phyloP scores from a whole-genome alignment of 345 rosid species.

The Rubroshorea leprosula region DNA sequence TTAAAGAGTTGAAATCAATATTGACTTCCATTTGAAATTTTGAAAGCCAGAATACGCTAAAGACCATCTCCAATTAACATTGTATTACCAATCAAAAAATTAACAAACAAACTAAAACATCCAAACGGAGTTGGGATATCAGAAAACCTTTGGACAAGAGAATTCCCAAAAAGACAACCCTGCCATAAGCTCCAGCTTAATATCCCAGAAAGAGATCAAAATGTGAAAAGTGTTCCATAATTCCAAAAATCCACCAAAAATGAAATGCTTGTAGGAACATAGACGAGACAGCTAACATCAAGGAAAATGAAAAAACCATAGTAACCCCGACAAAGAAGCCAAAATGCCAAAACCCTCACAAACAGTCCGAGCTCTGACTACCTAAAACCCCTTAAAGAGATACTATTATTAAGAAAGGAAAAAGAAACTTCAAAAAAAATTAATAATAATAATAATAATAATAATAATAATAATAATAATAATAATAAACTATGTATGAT shows the following conservation, averaged over 20 bases:
- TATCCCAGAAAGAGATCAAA: too few relatives aligned
- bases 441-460: too few relatives aligned
- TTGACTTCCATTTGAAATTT: neutral
- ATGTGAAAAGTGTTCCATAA: neutral
- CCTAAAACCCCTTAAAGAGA: too few relatives aligned
- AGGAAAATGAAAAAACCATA: neutral
- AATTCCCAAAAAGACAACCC: too few relatives aligned
- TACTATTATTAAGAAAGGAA: too few relatives aligned
- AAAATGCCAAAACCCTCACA: neutral
- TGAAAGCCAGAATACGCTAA: too few relatives aligned
- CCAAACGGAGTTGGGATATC: neutral
- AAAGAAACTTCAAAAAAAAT: neutral
- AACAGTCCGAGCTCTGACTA: too few relatives aligned
- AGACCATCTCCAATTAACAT: neutral
- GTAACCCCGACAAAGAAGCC: too few relatives aligned
- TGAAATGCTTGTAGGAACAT: too few relatives aligned
- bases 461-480: too few relatives aligned
- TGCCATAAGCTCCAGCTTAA: neutral
- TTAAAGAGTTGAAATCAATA: constrained; percentile 4
- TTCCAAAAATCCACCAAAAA: neutral
- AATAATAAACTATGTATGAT: too few relatives aligned
- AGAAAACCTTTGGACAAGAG: too few relatives aligned
- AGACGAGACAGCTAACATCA: neutral
- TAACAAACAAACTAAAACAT: neutral
- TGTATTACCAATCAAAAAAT: neutral